Evolutionary conservation across 805 yeast genomes (phyloP), one percentile per base, ranked within the genome.

Genomic region (Maudiozyma turicensis): DNA sequence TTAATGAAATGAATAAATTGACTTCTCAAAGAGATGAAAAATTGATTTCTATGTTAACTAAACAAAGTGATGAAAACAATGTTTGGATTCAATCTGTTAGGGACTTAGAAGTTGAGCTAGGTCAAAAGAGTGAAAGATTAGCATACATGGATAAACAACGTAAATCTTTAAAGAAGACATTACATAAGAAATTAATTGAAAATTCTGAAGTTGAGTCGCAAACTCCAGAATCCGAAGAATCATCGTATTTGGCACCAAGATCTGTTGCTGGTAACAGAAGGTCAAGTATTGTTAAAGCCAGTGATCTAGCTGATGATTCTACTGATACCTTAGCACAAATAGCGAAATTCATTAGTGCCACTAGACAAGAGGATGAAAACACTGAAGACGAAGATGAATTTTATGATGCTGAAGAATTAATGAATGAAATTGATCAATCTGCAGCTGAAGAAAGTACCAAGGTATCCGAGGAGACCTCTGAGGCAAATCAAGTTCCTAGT

Each of bases 1-100:
- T 65, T 39, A 52, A 56, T 2, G 58, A 58, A 6, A 57, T 64
- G 51, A 63, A 63, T n/a, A 38, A 51, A 0, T 48, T 69, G 15
- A 59, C 72, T n/a, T 52, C 63, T 8, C 55, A 61, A 35, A 68
- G 76, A 54, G 77, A 74, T 52, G 65, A 58, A 26, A 72, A 67
- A 52, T 58, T 75, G 42, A 51, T 66, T n/a, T 73, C 72, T 49
- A 71, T 70, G 51, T 64, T 82, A 39, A 78, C 78, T 28, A 78
- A 87, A 56, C 89, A 83, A 59, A 71, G 73, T 42, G 87, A 84
- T 63, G 76, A 84, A 30, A 82, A 84, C 54, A 76, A 77, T 45
- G 72, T 85, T 48, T 85, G 93, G 93, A 87, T 84, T 57, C 75
- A 74, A 50, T 81, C 89, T 0, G 81, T 85, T 39, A 80, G 76